Base-by-base conservation (phyloP, 2,329 filamentous ascomycete genomes). In the Ophiocordyceps unilateralis region DNA sequence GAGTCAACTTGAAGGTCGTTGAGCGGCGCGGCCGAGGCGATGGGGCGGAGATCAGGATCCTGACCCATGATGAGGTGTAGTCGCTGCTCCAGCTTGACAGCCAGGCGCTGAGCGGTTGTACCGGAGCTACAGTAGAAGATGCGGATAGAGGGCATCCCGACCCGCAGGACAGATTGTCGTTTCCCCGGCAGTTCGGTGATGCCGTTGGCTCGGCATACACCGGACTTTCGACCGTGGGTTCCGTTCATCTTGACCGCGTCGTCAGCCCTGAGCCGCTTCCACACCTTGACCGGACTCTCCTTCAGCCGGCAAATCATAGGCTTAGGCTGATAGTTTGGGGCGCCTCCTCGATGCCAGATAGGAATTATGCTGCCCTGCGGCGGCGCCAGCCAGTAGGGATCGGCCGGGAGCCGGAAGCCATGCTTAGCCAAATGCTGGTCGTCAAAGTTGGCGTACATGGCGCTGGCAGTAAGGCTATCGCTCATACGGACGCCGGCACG, bases 271-370 rank as follows among this genome's bases (percentile, higher is more conserved):
- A 22, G 26, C 28, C 30, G 36, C 38, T 40, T 43, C 42, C 42
- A 43, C 5, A 40, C 24, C 20, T 26, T 40, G 42, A 40, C 17
- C 10, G 42, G 42, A 10, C 19, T 36, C 26, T 43, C 42, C 15
- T 40, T 43, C 4, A 43, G n/a, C 5, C 42, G 42, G 7, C 38
- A 43, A n/a, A 43, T 43, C 38, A 43, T 43, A 9, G 42, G 42
- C 28, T 43, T 43, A 11, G 42, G 42, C 42, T 43, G 42, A 23
- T 43, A 43, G n/a, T 43, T 43, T 1, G 42, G 42, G n/a, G 38
- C 38, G 12, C 21, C 38, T 21, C 42, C 42, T 4, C 42, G 42
- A 15, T 43, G 37, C 42, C 37, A 43, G 6, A 43, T 24, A 12
- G 42, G 42, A 14, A 43, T 23, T 14, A 43, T 43, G 20, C 42